Conservation (phyloP, 257 asterid genomes). For the Eustoma russellianum region DNA sequence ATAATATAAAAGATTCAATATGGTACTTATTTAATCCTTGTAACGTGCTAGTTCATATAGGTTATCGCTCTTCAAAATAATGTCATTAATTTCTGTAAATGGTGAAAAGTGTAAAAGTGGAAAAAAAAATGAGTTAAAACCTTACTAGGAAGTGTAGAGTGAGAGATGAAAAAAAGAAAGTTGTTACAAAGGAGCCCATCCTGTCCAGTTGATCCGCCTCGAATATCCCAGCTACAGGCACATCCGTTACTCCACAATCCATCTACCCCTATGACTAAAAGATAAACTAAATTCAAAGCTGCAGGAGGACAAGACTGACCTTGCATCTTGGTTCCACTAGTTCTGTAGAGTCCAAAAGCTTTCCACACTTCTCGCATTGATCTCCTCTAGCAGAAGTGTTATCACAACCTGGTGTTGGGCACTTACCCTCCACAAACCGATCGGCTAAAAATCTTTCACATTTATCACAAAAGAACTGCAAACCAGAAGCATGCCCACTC, state of each 20-base stretch:
- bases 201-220: no score
- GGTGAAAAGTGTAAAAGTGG: no score
- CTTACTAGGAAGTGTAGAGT: no score
- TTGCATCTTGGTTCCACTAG: conserved; percentile 81
- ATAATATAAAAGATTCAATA: no score
- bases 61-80: no score
- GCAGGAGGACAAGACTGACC: conserved; percentile 27
- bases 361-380: conserved; percentile 85
- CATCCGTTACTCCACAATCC: neutral
- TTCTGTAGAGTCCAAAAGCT: conserved; percentile 89
- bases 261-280: neutral
- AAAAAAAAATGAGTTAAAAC: no score
- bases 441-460: conserved; percentile 81
- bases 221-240: no score
- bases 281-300: neutral
- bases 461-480: conserved; percentile 70
- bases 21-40: no score
- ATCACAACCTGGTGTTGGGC: conserved; percentile 75
- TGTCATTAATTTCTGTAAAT: no score
- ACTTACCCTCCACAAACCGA: conserved; percentile 78
- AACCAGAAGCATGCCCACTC: conserved; percentile 2
- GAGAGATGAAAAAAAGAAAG: no score
- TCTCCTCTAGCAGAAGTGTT: conserved; percentile 93
- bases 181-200: no score
- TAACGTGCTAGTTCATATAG: no score